Conservation (phyloP, 805 yeast species). For the Blastobotrys muscicola region DNA sequence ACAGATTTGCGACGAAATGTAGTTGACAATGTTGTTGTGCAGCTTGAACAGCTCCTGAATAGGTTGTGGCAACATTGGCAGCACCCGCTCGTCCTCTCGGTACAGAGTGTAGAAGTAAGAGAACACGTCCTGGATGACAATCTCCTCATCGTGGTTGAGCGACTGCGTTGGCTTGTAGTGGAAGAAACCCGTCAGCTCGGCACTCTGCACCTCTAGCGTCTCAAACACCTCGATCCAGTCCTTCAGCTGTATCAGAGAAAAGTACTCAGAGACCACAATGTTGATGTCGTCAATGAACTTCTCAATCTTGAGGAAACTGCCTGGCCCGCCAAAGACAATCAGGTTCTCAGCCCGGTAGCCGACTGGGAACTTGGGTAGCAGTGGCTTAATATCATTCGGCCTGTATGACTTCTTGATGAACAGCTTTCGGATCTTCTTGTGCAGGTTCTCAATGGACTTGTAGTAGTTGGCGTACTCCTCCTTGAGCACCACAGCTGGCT, state of each 20-base stretch:
- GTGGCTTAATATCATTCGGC: conserved; percentile 23
- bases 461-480: conserved; percentile 16
- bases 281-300: conserved; percentile 58
- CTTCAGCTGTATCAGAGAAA: conserved; percentile 45
- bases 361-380: conserved; percentile 15
- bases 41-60: conserved; percentile 56
- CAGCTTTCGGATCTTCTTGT: conserved; percentile 55
- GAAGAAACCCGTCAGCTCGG: conserved; percentile 50
- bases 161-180: conserved; percentile 37
- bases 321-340: conserved; percentile 10
- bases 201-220: conserved; percentile 58
- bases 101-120: conserved; percentile 55
- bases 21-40: conserved; percentile 56
- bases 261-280: conserved; percentile 46
- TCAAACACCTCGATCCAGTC: conserved; percentile 80
- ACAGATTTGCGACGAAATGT: conserved; percentile 53
- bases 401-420: conserved; percentile 33
- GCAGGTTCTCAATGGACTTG: conserved; percentile 32
- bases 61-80: conserved; percentile 54
- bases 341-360: conserved; percentile 15
- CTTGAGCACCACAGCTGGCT: conserved; percentile 6
- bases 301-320: conserved; percentile 33
- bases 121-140: conserved; percentile 60
- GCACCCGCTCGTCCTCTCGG: conserved; percentile 35
- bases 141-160: conserved; percentile 38